Conservation (phyloP, 2,329 filamentous ascomycete species). For the Metarhizium album region DNA sequence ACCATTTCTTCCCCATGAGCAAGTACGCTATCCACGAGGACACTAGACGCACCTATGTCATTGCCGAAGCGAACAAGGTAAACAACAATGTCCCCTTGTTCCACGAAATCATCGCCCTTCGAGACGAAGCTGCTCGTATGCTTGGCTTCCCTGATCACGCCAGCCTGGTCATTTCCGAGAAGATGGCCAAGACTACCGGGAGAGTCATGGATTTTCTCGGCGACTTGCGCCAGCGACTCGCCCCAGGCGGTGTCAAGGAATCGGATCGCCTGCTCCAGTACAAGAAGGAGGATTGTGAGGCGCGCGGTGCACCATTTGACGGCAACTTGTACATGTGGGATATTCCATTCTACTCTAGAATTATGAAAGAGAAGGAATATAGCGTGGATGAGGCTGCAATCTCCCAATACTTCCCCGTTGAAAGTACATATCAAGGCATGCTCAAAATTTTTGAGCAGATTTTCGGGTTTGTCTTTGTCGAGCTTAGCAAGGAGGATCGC, state of each 20-base stretch:
- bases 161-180: conserved; percentile 64
- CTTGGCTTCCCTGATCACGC: conserved; percentile 71
- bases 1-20: conserved; percentile 65
- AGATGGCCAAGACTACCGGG: conserved; percentile 72
- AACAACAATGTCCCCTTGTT: conserved; percentile 64
- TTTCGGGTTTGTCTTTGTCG: conserved; percentile 68
- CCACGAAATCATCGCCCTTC: conserved; percentile 61
- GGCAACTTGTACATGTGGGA: conserved; percentile 77
- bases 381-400: conserved; percentile 71
- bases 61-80: conserved; percentile 28
- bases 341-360: conserved; percentile 65
- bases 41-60: conserved; percentile 43
- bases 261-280: conserved; percentile 58
- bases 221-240: conserved; percentile 56
- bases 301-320: conserved; percentile 48
- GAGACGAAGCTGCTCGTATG: conserved; percentile 67
- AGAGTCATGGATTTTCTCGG: conserved; percentile 63
- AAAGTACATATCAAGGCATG: conserved; percentile 66
- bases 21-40: conserved; percentile 67
- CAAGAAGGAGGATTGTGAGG: conserved; percentile 59
- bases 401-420: conserved; percentile 74
- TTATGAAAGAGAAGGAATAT: conserved; percentile 73
- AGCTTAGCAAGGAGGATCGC: conserved; percentile 57
- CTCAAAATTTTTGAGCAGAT: conserved; percentile 74
- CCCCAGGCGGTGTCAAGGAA: conserved; percentile 60